A percentile compares a stretch with the other conserved stretches of the same genome.
phyloP scores from a whole-genome alignment of 1,139 yeast species.

The Pichia sorboxylosa region DNA sequence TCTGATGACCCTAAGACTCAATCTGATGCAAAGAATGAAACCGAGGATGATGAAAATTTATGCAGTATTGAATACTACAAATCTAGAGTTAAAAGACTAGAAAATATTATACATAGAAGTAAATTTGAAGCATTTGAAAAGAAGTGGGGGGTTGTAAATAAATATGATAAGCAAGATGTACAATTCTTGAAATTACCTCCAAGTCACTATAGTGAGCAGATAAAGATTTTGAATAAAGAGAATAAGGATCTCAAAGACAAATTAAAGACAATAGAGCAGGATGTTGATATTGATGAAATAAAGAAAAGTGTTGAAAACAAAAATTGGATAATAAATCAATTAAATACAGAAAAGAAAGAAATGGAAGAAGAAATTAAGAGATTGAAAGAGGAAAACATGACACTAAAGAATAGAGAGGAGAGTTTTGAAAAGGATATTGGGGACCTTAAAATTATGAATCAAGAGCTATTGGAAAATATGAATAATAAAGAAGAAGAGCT shows the following conservation, averaged over 20 bases:
- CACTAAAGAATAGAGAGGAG: slow-evolving; percentile 21
- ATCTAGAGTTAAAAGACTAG: slow-evolving; percentile 47
- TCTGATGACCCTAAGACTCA: slow-evolving; percentile 22
- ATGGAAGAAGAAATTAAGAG: slow-evolving; percentile 19
- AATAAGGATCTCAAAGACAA: slow-evolving; percentile 15
- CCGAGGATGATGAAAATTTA: slow-evolving; percentile 5
- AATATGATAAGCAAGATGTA: background rate
- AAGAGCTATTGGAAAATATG: slow-evolving; percentile 56
- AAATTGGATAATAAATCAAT: slow-evolving; percentile 11
- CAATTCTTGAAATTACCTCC: slow-evolving; percentile 19
- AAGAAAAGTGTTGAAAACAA: slow-evolving; percentile 15
- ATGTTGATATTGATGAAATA: slow-evolving; percentile 16
- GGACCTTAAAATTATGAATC: slow-evolving; percentile 32
- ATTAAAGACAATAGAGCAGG: slow-evolving; percentile 11
- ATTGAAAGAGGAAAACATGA: slow-evolving; percentile 20
- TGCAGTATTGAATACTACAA: background rate
- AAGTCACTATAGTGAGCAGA: slow-evolving; percentile 23
- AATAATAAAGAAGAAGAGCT: slow-evolving; percentile 52
- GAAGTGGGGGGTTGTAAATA: slow-evolving; percentile 18
- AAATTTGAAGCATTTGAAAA: slow-evolving; percentile 41
- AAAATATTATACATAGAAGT: slow-evolving; percentile 54
- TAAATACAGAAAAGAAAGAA: slow-evolving; percentile 15
- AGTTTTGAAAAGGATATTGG: slow-evolving; percentile 19
- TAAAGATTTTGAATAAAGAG: slow-evolving; percentile 26
- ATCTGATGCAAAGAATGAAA: slow-evolving; percentile 3